These are phyloP conservation scores for Dictyostelium brefeldianum DNA, from an alignment of 78 protist genomes.

Conservation along the genomic window DNA sequence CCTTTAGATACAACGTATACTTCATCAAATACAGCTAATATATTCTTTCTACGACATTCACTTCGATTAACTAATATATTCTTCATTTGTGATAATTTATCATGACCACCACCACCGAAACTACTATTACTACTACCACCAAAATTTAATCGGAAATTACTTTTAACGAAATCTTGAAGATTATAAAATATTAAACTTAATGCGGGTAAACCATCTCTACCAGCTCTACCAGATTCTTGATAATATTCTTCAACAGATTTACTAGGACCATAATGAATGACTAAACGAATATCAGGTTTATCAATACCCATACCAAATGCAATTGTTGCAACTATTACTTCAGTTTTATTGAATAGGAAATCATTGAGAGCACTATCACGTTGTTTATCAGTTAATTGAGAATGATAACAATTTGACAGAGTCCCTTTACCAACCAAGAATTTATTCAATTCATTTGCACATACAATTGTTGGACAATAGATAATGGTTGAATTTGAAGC, in stretches of 20 bases:
- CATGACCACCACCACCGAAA: background rate
- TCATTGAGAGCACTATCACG: slow-evolving; percentile 53
- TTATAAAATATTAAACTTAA: slow-evolving; percentile 32
- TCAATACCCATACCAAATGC: slow-evolving; percentile 99
- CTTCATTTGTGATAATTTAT: background rate
- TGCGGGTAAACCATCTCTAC: slow-evolving; percentile 91
- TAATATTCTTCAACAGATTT: slow-evolving; percentile 97
- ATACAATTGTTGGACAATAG: slow-evolving; percentile 44
- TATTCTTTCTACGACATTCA: slow-evolving; percentile 19
- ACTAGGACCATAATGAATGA: slow-evolving; percentile 92
- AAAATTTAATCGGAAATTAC: background rate
- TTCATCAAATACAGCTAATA: slow-evolving; percentile 17
- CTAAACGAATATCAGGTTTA: slow-evolving; percentile 93
- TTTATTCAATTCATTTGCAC: slow-evolving; percentile 29
- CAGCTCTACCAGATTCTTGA: slow-evolving; percentile 96
- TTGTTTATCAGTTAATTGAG: slow-evolving; percentile 21
- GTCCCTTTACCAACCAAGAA: background rate
- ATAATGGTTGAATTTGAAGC: slow-evolving; percentile 33
- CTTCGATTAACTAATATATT: background rate
- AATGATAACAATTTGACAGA: slow-evolving; percentile 58
- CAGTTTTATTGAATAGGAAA: slow-evolving; percentile 80
- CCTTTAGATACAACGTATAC: background rate
- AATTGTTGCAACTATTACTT: slow-evolving; percentile 95
- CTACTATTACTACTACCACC: too few relatives aligned
- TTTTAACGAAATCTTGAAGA: slow-evolving; percentile 22